Evolutionary conservation across 148 eudicot genomes (phyloP), one percentile per base, ranked within the genome.

Genomic region (Pharnaceum exiguum): DNA sequence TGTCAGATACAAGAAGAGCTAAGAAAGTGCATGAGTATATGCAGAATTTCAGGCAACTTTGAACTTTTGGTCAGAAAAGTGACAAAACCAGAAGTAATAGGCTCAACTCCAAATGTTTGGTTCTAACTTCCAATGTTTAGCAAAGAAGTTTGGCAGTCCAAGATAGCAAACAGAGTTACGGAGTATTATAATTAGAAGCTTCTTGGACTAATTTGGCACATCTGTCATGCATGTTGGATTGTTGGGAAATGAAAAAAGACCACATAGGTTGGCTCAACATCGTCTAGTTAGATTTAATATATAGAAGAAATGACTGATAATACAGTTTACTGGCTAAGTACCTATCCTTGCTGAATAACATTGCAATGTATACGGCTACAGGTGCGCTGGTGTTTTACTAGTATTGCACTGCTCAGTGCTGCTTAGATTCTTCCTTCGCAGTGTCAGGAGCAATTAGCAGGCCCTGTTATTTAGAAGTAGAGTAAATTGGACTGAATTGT

Each of bases 141-240:
- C 21, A n/a, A 59, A 33, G 21, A 29, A 45, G 11, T 32, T 55
- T 24, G 43, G 2, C 19, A 10, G 18, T 43, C 31, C 42, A 21
- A 30, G 22, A 30, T 29, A 62, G 15, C 16, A 21, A 2, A 2
- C 3, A 45, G 12, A 3, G 23, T 7, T 19, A 17, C n/a, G n/a
- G 10, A 27, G 0, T 50, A 51, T 50, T 37, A 10, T 48, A 62
- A 13, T 62, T 62, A 38, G 57, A 62, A 62, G 57, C 21, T 62
- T 50, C 57, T 50, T 49, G 48, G 22, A 37, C 57, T 5, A 28
- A 48, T 61, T 48, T 47, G 51, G 49, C n/a, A 42, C 38, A 57
- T 57, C 61, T 32, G 42, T 29, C 50, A 57, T 30, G n/a, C n/a
- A n/a, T n/a, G n/a, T n/a, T n/a, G n/a, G n/a, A n/a, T n/a, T n/a